These are phyloP conservation scores for Jackrogersella multiformis DNA, from an alignment of 495 filamentous ascomycete genomes.

Conservation along the genomic window DNA sequence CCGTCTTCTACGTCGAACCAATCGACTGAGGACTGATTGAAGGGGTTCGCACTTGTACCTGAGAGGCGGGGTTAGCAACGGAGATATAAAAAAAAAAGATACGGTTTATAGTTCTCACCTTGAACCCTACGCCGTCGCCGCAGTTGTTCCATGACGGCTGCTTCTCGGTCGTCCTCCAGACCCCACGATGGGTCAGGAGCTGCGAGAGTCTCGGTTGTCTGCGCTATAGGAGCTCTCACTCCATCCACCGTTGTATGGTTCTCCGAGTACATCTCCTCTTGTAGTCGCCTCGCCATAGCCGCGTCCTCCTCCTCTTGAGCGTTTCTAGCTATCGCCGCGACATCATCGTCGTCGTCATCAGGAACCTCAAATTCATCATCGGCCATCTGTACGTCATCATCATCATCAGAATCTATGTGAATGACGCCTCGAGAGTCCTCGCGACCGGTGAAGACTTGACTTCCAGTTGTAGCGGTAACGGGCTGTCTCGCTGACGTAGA, in stretches of 20 bases:
- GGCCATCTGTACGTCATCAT: slow-evolving; percentile 60
- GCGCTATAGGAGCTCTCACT: slow-evolving; percentile 89
- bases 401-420: slow-evolving; percentile 74
- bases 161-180: slow-evolving; percentile 65
- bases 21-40: slow-evolving; percentile 76
- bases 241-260: slow-evolving; percentile 60
- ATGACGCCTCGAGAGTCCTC: slow-evolving; percentile 70
- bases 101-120: slow-evolving; percentile 45
- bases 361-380: slow-evolving; percentile 40
- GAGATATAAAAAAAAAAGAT: neutral
- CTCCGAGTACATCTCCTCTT: slow-evolving; percentile 87
- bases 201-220: slow-evolving; percentile 90
- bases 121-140: slow-evolving; percentile 60
- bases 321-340: slow-evolving; percentile 50
- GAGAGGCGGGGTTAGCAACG: slow-evolving; percentile 20
- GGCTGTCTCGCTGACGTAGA: slow-evolving; percentile 30
- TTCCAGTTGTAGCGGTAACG: slow-evolving; percentile 32
- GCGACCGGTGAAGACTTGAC: slow-evolving; percentile 47
- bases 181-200: slow-evolving; percentile 63
- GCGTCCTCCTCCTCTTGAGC: slow-evolving; percentile 84
- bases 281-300: slow-evolving; percentile 87
- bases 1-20: slow-evolving; percentile 69
- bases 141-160: slow-evolving; percentile 73
- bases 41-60: slow-evolving; percentile 66
- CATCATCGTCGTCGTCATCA: slow-evolving; percentile 47